Base-by-base conservation (phyloP, 192 early-diverging fungal species). In the Mortierella alpina region DNA sequence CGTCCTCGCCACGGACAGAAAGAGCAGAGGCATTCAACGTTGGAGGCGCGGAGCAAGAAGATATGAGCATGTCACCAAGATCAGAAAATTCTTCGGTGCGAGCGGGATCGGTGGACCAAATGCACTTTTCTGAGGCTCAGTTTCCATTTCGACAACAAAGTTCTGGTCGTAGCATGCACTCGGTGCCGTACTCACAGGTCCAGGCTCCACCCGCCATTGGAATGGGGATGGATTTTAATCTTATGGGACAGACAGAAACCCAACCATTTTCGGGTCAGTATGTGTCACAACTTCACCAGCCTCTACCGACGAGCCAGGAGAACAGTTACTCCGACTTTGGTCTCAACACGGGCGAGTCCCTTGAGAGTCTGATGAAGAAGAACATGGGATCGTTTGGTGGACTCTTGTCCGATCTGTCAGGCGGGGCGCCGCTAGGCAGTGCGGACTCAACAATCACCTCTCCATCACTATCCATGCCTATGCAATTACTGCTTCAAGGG, bases 351-450 rank as follows among this genome's bases (percentile, higher is more conserved):
- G 41, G 53, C 31, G 75, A 78, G 42, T 70, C 75, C 2, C 6
- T 70, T 40, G 75, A 78, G 31, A 42, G 47, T 6, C 44, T 78
- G 15, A 78, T 78, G 75, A 70, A 70, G 63, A 78, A 60, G 68
- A 78, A 65, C 68, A 40, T 78, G 20, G 68, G 68, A 41, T 50
- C 67, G 6, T 60, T 70, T 50, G 56, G 55, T 7, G 52, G 22
- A 1, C 46, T 76, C 18, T 47, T 59, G 45, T 17, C 41, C 22
- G 58, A 31, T 47, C 14, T 58, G 14, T 42, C 66, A 10, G 39
- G 15, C 17, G 47, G 40, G 20, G 22, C 68, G 15, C 49, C 20
- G 8, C 39, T 56, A 31, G 31, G 31, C 31, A 31, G 31, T 31
- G 1, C 31, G 31, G 31, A 40, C 13, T 60, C 15, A 22, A 60